phyloP scores from a whole-genome alignment of 2,329 filamentous ascomycete genomes.

The Colletotrichum sp. region DNA sequence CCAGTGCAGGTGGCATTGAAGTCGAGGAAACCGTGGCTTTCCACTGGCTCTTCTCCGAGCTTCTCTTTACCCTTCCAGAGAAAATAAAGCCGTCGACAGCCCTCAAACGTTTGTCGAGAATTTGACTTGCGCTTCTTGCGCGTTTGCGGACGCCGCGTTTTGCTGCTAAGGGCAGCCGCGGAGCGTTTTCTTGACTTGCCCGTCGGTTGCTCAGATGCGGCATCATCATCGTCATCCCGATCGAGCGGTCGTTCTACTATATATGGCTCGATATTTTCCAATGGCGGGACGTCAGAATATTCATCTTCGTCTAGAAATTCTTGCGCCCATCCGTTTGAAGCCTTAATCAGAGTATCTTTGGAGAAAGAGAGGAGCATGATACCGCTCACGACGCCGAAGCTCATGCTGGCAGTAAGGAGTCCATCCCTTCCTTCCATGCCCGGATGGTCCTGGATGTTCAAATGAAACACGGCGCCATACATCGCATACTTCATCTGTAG shows the following conservation, averaged over 20 bases:
- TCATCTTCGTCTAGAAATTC: neutral
- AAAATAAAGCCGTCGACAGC: neutral
- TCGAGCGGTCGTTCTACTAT: neutral
- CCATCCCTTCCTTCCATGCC: neutral
- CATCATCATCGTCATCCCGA: neutral
- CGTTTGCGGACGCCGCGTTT: neutral
- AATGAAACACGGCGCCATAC: neutral
- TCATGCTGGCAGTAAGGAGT: neutral
- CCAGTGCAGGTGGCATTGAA: neutral
- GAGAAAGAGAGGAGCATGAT: neutral
- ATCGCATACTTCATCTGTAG: neutral
- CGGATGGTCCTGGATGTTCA: neutral
- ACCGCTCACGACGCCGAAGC: neutral
- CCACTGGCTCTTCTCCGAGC: neutral
- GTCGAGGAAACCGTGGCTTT: neutral
- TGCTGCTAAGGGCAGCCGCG: neutral
- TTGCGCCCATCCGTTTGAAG: neutral
- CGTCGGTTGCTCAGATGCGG: neutral
- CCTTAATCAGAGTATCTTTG: neutral
- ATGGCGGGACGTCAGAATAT: neutral
- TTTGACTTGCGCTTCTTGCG: neutral
- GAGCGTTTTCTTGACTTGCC: neutral
- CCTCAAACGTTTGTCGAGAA: neutral
- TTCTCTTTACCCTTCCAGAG: neutral
- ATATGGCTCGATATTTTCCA: neutral